Evolutionary conservation across 768 basidiomycete genomes (phyloP).

Genomic region (Clitopilus passeckerianus): DNA sequence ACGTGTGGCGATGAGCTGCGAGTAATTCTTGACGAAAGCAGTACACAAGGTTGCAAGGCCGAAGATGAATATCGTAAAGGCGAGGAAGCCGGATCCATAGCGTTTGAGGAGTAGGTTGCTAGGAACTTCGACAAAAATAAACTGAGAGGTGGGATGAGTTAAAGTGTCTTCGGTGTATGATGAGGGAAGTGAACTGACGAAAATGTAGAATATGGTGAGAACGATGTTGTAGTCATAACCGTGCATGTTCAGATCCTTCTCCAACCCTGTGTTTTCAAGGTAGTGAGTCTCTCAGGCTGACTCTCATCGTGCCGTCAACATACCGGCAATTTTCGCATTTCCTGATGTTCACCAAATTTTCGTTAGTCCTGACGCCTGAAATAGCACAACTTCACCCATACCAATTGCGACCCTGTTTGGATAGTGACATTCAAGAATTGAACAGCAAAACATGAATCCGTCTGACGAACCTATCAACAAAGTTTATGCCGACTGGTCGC

Average conservation of each 20-base stretch:
- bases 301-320: neutral
- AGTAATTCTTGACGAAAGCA: constrained; percentile 32
- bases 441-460: neutral
- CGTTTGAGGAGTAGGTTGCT: constrained; percentile 37
- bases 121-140: constrained; percentile 31
- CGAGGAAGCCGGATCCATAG: constrained; percentile 34
- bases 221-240: constrained; percentile 37
- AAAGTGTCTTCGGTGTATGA: neutral
- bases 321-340: constrained; percentile 29
- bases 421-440: neutral
- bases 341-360: constrained; percentile 29
- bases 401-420: neutral
- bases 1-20: constrained; percentile 28
- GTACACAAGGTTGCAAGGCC: constrained; percentile 31
- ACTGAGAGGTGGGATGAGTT: constrained; percentile 17
- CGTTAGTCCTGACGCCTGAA: neutral
- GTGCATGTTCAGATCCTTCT: constrained; percentile 34
- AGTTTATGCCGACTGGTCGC: neutral
- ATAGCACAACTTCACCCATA: neutral
- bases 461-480: neutral
- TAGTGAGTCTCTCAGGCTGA: too few relatives aligned
- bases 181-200: constrained; percentile 16
- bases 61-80: constrained; percentile 30
- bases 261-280: constrained; percentile 23
- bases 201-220: constrained; percentile 36